A percentile compares a stretch with the other conserved stretches of the same genome.
Evolutionary conservation across 1,284 basidiomycete genomes (phyloP).

Genomic region (Blastosporella zonata): DNA sequence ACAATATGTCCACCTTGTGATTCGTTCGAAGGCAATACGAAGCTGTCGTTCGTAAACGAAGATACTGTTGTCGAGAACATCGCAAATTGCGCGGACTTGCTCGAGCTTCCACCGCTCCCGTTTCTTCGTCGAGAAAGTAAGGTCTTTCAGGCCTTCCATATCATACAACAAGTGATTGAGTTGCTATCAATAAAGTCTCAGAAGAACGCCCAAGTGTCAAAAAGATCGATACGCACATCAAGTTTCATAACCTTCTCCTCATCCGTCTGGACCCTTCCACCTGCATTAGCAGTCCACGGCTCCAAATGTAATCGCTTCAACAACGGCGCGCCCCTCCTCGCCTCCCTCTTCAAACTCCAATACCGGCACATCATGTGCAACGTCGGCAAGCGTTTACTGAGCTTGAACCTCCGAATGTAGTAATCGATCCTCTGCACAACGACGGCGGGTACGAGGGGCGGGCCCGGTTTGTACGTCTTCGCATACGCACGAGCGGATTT

Average conservation of each 20-base stretch:
- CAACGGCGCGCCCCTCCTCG: conserved; percentile 88
- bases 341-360: conserved; percentile 97
- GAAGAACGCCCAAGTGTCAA: background rate
- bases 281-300: conserved; percentile 89
- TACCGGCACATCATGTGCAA: conserved; percentile 83
- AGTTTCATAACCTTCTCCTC: conserved; percentile 86
- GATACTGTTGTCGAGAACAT: conserved; percentile 61
- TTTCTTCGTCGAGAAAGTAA: conserved; percentile 74
- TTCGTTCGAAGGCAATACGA: conserved; percentile 65
- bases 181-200: conserved; percentile 40
- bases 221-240: conserved; percentile 46
- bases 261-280: conserved; percentile 67
- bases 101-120: conserved; percentile 84
- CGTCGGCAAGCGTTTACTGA: conserved; percentile 80
- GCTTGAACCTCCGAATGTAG: conserved; percentile 71
- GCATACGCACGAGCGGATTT: conserved; percentile 80
- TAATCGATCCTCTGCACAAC: conserved; percentile 75
- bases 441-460: conserved; percentile 72
- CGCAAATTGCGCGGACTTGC: conserved; percentile 70
- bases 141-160: conserved; percentile 69
- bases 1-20: conserved; percentile 52
- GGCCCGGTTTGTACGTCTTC: conserved; percentile 76
- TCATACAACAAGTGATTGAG: conserved; percentile 74
- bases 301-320: conserved; percentile 94
- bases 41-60: conserved; percentile 67